phyloP scores from a whole-genome alignment of 108 stramenopile genomes.

The Heterococcus sp. region DNA sequence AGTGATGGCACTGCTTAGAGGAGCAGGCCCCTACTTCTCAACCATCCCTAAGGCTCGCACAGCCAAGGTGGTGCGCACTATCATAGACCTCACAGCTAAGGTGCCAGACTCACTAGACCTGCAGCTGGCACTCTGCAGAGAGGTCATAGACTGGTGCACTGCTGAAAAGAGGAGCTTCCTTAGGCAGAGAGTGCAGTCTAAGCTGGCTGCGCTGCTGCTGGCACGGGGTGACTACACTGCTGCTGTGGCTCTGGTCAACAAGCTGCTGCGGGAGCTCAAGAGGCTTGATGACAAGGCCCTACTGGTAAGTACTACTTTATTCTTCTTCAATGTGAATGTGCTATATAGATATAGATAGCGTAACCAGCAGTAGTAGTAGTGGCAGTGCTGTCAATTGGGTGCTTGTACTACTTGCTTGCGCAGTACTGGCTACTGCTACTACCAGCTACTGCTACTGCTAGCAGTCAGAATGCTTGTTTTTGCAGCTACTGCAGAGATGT shows the following conservation, averaged over 20 bases:
- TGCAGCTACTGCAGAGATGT: no score
- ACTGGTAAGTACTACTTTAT: no score
- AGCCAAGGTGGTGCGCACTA: conserved; percentile 84
- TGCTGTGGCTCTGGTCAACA: conserved; percentile 77
- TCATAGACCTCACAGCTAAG: conserved; percentile 87
- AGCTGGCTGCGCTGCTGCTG: conserved; percentile 78
- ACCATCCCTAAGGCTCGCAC: conserved; percentile 92
- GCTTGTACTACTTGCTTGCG: no score
- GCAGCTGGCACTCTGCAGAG: conserved; percentile 74
- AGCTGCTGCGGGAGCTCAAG: conserved; percentile 87
- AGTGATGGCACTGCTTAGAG: conserved; percentile 77
- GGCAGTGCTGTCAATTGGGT: no score
- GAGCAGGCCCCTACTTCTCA: conserved; percentile 72
- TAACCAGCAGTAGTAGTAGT: no score
- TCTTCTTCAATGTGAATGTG: no score
- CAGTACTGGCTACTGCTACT: no score
- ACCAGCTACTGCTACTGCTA: no score
- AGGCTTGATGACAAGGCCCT: conserved; percentile 98
- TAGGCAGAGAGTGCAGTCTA: conserved; percentile 93
- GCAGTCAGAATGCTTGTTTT: no score
- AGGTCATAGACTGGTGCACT: conserved; percentile 75
- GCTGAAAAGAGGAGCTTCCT: conserved; percentile 89
- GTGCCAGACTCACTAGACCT: conserved; percentile 77
- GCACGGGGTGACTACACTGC: conserved; percentile 73
- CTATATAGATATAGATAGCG: no score